Conservation (phyloP, 2,329 filamentous ascomycete genomes). For the Parasarocladium wereldwijsianum region DNA sequence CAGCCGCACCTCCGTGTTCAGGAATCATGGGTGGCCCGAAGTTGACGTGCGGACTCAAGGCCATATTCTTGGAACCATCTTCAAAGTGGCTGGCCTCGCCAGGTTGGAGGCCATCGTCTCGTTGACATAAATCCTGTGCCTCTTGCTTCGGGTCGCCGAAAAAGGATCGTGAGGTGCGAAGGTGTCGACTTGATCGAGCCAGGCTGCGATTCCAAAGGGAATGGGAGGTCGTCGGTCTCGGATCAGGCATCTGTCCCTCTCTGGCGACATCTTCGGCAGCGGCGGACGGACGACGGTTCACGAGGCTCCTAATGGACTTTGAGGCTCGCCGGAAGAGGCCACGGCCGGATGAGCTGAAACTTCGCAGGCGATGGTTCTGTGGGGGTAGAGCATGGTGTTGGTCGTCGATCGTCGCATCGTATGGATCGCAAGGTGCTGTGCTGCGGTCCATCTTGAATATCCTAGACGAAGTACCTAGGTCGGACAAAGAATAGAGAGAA, state of each 20-base stretch:
- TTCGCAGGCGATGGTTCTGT: too few species aligned
- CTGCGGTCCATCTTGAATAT: too few species aligned
- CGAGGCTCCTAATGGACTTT: slow-evolving; percentile 36
- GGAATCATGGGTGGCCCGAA: slow-evolving; percentile 46
- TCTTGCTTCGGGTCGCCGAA: slow-evolving; percentile 19
- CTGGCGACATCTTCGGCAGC: slow-evolving; percentile 13
- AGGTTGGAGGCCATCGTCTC: too few species aligned
- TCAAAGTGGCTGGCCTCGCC: too few species aligned
- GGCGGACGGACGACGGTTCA: slow-evolving; percentile 31
- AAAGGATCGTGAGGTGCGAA: slow-evolving; percentile 25
- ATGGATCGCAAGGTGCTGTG: too few species aligned
- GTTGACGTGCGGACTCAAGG: slow-evolving; percentile 28
- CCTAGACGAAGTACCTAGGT: too few species aligned
- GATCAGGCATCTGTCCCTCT: slow-evolving; percentile 6
- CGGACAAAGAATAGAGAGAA: too few species aligned
- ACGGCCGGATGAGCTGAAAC: too few species aligned
- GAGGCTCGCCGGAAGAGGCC: slow-evolving; percentile 41
- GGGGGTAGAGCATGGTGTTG: too few species aligned
- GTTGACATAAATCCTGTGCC: slow-evolving; percentile 15
- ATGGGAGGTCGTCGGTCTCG: slow-evolving; percentile 31
- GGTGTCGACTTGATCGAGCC: neutral
- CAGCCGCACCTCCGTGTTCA: slow-evolving; percentile 42
- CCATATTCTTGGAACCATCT: too few species aligned
- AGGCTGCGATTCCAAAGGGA: slow-evolving; percentile 19
- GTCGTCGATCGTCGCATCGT: too few species aligned